These are phyloP conservation scores for Cardamine chenopodiifolia DNA, from an alignment of 345 rosid genomes.

Conservation along the genomic window DNA sequence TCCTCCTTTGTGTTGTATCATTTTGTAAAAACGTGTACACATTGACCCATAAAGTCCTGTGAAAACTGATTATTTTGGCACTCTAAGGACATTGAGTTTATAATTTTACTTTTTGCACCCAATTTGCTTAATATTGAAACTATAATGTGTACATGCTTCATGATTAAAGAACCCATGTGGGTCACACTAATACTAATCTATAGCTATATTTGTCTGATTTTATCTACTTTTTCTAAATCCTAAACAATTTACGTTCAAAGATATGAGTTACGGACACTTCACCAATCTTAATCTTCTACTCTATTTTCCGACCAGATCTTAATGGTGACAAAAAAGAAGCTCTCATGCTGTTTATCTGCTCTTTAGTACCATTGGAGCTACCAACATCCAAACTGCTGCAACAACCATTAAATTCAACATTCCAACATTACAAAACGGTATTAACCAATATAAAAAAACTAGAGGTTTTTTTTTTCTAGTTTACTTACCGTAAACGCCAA, in stretches of 20 bases:
- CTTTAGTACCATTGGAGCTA: conserved; percentile 69
- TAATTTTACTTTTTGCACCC: background rate
- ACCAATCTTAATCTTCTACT: conserved; percentile 2
- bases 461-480: background rate
- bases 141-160: background rate
- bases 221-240: background rate
- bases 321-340: conserved; percentile 19
- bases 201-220: background rate
- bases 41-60: conserved; percentile 10
- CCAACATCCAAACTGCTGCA: conserved; percentile 97
- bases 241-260: background rate
- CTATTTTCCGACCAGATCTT: background rate
- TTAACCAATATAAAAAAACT: too few species aligned
- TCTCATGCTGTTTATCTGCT: conserved; percentile 46
- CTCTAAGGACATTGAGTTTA: background rate
- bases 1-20: conserved; percentile 27
- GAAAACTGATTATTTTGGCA: conserved; percentile 4
- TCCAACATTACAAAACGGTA: background rate
- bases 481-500: conserved; percentile 78
- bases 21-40: conserved; percentile 23
- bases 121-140: background rate
- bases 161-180: background rate
- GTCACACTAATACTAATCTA: background rate
- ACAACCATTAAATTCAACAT: conserved; percentile 8
- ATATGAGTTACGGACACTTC: background rate